Evolutionary conservation across 768 basidiomycete species (phyloP).

Genomic region (Coprinopsis sp.): DNA sequence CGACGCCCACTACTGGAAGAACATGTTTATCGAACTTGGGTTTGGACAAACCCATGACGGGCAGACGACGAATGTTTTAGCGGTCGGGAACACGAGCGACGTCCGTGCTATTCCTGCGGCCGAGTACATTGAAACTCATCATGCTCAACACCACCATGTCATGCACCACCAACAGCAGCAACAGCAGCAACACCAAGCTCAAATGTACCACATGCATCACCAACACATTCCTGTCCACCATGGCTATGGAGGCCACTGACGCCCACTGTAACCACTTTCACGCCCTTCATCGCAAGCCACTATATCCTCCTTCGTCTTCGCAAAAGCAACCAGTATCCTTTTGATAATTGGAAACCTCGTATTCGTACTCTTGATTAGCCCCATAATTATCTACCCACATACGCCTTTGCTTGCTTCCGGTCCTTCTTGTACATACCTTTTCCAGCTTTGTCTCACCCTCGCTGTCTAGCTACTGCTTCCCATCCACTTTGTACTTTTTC

Average conservation of each 20-base stretch:
- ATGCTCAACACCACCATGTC: conserved; percentile 17
- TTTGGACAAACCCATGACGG: conserved; percentile 48
- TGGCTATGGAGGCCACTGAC: background rate
- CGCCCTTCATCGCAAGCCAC: background rate
- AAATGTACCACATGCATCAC: background rate
- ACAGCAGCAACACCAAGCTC: background rate
- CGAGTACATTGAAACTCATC: conserved; percentile 23
- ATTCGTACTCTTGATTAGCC: no score
- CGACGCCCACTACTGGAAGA: conserved; percentile 70
- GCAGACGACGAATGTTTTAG: conserved; percentile 19
- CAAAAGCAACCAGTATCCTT: background rate
- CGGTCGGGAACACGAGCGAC: conserved; percentile 17
- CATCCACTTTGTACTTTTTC: no score
- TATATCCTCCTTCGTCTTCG: background rate
- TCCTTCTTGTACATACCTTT: no score
- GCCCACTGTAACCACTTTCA: no score
- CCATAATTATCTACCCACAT: no score
- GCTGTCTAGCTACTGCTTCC: no score
- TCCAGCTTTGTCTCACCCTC: no score
- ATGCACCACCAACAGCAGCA: background rate
- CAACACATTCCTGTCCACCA: background rate
- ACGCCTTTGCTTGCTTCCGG: conserved; percentile 6
- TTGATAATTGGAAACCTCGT: no score
- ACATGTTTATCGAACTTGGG: conserved; percentile 72
- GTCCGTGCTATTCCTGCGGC: conserved; percentile 13